Evolutionary conservation across 2,329 filamentous ascomycete genomes (phyloP), one percentile per base, ranked within the genome.

Genomic region (Colletotrichum liaoningense): DNA sequence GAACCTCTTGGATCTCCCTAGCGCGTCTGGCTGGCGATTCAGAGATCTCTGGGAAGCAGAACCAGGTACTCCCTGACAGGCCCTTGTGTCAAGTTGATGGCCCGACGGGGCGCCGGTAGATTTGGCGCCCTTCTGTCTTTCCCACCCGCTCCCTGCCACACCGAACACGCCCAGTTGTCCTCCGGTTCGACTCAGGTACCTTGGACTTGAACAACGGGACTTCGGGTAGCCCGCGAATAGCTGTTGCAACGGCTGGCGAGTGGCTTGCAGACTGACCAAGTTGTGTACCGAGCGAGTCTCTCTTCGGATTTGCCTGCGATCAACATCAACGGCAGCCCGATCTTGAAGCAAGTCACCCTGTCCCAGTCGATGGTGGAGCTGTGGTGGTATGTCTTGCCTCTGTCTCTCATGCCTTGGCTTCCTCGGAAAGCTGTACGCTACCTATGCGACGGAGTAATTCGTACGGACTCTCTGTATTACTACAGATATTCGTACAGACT

Each of bases 1-100:
- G 70, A 59, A 69, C 22, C 42, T 69, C 42, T 69, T 63, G 65
- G 46, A 54, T 63, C 28, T 52, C 57, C 12, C 58, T 73, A 69
- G 70, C 66, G 66, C 66, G 59, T 59, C 65, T 69, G 59, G 59
- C 62, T 28, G 59, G 16, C 66, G 59, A 69, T 69, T 69, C 66
- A 70, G 67, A 70, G 55, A 69, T 60, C 66, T 64, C 54, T 73
- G 58, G 69, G 65, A 59, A 64, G 59, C 42, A 19, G 38, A 42
- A 12, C 55, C 59, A 64, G 70, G 42, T 57, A 22, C 14, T 22
- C 19, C 70, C 46, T 33, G 54, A 65, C 70, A 57, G 54, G 59
- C 19, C 26, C 55, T 54, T 69, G 66, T 70, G 55, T 73, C 66
- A 73, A 30, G 70, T 73, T 64, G 28, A 70, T 52, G n/a, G 55